Conservation (phyloP, 176 grass and related monocot species). For the Carex kokanica region DNA sequence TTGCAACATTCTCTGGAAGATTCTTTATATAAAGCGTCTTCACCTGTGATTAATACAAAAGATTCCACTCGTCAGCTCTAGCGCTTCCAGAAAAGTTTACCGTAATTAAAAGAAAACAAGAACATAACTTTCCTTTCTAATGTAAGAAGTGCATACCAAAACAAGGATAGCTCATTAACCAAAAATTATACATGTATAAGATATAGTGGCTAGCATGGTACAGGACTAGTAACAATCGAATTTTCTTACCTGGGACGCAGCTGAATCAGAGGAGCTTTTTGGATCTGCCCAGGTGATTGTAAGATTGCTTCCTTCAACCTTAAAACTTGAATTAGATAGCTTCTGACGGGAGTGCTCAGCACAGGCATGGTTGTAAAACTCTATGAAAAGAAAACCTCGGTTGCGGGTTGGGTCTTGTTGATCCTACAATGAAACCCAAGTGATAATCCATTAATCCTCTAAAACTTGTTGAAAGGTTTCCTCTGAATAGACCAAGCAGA, state of each 20-base stretch:
- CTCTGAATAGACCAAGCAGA: background rate
- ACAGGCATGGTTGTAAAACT: constrained; percentile 92
- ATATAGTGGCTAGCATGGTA: background rate
- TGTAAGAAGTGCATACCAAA: background rate
- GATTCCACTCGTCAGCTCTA: background rate
- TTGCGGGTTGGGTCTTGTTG: constrained; percentile 81
- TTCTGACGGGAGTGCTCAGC: constrained; percentile 76
- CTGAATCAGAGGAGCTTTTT: constrained; percentile 58
- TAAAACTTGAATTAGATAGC: constrained; percentile 62
- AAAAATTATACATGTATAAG: background rate
- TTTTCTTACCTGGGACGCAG: constrained; percentile 59
- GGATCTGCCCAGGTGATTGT: constrained; percentile 95
- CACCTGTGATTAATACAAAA: constrained; percentile 45
- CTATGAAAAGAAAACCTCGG: constrained; percentile 90
- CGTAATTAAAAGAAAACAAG: background rate
- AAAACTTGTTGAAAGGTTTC: background rate
- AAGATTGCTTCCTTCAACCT: constrained; percentile 86
- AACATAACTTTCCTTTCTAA: background rate
- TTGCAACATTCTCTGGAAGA: constrained; percentile 74
- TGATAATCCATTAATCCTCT: background rate
- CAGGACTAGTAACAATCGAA: background rate
- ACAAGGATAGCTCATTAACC: background rate
- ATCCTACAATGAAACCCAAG: constrained; percentile 48
- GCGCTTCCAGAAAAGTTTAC: background rate
- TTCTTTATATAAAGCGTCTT: constrained; percentile 98